Percentiles rank a stretch among this genome's conserved stretches.
Evolutionary conservation across 2,329 filamentous ascomycete genomes (phyloP).

Genomic region (Leptographium lundbergii): DNA sequence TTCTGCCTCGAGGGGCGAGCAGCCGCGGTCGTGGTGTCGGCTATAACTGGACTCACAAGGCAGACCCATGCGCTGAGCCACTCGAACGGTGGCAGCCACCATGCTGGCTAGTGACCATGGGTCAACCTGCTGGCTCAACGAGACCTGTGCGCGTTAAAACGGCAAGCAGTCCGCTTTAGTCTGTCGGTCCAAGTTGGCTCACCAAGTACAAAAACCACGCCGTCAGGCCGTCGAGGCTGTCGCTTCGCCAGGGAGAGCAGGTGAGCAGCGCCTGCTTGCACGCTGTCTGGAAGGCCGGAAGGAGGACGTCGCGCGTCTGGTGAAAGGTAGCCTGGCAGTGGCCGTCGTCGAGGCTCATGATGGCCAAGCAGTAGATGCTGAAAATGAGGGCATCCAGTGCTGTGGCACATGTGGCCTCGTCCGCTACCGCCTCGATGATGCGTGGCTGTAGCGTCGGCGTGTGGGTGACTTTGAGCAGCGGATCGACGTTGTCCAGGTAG

Average conservation of each 20-base stretch:
- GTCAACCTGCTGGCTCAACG: conserved; percentile 27
- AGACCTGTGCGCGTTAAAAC: conserved; percentile 26
- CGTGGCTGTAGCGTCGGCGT: conserved; percentile 38
- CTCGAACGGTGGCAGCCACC: conserved; percentile 40
- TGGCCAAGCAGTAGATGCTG: conserved; percentile 31
- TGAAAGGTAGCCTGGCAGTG: conserved; percentile 30
- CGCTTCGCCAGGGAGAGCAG: conserved; percentile 34
- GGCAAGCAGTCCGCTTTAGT: background rate
- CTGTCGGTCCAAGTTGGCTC: background rate
- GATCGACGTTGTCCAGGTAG: conserved; percentile 46
- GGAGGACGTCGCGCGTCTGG: conserved; percentile 25
- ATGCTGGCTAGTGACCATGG: conserved; percentile 39
- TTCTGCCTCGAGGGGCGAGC: conserved; percentile 35
- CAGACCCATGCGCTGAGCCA: conserved; percentile 44
- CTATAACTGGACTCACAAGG: conserved; percentile 27
- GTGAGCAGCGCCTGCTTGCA: conserved; percentile 41
- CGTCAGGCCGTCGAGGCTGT: conserved; percentile 39
- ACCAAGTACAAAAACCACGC: conserved; percentile 46
- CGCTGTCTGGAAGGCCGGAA: conserved; percentile 7
- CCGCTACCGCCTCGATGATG: conserved; percentile 35
- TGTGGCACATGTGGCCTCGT: conserved; percentile 25
- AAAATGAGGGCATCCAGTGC: conserved; percentile 44
- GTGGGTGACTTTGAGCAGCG: conserved; percentile 46
- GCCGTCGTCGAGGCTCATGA: conserved; percentile 27
- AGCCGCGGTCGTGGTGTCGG: conserved; percentile 10